Conservation (phyloP, 164 flowering plant genomes). For the Amborella trichopoda region DNA sequence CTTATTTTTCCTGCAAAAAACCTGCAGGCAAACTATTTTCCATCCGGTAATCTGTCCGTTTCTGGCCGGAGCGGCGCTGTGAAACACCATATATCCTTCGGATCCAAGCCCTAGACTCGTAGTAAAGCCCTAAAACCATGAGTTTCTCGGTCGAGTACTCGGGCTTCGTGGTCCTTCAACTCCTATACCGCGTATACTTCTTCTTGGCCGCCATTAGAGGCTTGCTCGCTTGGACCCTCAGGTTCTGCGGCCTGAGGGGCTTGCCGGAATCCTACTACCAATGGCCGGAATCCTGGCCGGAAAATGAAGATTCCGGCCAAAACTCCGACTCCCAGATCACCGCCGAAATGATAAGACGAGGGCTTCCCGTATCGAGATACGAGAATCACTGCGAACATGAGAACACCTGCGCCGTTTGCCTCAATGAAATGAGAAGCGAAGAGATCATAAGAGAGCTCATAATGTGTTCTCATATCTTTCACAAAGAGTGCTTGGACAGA, state of each 20-base stretch:
- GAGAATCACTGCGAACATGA: conserved; percentile 3
- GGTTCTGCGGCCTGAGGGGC: conserved; percentile 4
- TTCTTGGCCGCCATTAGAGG: conserved; percentile 26
- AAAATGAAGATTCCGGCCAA: conserved; percentile 1
- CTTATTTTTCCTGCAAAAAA: neutral
- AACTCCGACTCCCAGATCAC: conserved; percentile 4
- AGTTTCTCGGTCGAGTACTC: conserved; percentile 27
- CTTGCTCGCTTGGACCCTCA: conserved; percentile 18
- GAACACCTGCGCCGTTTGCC: conserved; percentile 56
- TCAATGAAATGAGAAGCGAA: conserved; percentile 22
- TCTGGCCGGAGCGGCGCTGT: conserved; percentile 1
- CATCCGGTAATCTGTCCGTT: conserved; percentile 5
- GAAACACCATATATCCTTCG: neutral
- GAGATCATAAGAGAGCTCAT: conserved; percentile 42
- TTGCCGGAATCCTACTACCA: neutral
- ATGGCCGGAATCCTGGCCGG: neutral
- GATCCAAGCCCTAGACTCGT: neutral
- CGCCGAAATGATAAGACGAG: conserved; percentile 17
- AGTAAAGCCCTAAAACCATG: conserved; percentile 7
- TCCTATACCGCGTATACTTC: conserved; percentile 22
- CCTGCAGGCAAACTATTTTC: neutral
- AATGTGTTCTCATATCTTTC: conserved; percentile 55
- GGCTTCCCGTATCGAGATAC: conserved; percentile 13
- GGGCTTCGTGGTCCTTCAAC: conserved; percentile 18
- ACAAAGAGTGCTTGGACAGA: conserved; percentile 43